These are phyloP conservation scores for Penicillium sp. DNA, from an alignment of 2,329 filamentous ascomycete genomes.

Conservation along the genomic window DNA sequence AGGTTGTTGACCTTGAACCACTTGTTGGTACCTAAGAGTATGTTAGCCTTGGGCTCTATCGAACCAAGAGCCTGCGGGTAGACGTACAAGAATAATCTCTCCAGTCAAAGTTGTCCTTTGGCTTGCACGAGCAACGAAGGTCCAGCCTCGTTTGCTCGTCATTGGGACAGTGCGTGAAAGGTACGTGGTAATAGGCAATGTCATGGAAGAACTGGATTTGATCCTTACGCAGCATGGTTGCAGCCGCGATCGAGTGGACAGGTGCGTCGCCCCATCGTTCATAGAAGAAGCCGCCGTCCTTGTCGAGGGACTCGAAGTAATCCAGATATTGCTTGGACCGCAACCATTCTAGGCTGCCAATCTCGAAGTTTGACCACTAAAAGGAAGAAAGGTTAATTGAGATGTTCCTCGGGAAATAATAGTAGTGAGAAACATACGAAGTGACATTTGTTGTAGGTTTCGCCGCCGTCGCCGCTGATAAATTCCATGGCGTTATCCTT, in stretches of 20 bases:
- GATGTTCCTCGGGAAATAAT: neutral
- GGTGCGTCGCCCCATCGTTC: conserved; percentile 98
- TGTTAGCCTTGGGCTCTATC: neutral
- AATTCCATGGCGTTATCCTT: conserved; percentile 87
- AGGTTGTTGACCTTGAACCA: conserved; percentile 84
- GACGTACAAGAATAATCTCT: conserved; percentile 93
- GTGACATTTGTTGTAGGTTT: conserved; percentile 96
- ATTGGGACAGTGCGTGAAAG: conserved; percentile 96
- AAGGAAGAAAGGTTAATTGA: conserved; percentile 17
- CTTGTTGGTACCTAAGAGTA: conserved; percentile 71
- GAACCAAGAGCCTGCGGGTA: neutral
- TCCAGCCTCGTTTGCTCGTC: conserved; percentile 82
- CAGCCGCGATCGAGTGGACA: conserved; percentile 95
- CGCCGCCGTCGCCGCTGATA: conserved; percentile 86
- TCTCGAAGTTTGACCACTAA: conserved; percentile 98
- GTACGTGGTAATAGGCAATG: conserved; percentile 96
- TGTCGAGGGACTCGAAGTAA: conserved; percentile 86
- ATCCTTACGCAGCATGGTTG: conserved; percentile 84
- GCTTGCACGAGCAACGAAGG: conserved; percentile 92
- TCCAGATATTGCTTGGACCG: conserved; percentile 86
- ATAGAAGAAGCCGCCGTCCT: conserved; percentile 97
- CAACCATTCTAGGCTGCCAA: conserved; percentile 92
- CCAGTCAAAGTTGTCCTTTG: conserved; percentile 98
- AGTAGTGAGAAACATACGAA: conserved; percentile 70
- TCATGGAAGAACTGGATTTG: conserved; percentile 99